Percentiles rank a stretch among this genome's conserved stretches.
These are phyloP conservation scores for Neurospora sp. DNA, from an alignment of 495 filamentous ascomycete genomes.

Conservation along the genomic window DNA sequence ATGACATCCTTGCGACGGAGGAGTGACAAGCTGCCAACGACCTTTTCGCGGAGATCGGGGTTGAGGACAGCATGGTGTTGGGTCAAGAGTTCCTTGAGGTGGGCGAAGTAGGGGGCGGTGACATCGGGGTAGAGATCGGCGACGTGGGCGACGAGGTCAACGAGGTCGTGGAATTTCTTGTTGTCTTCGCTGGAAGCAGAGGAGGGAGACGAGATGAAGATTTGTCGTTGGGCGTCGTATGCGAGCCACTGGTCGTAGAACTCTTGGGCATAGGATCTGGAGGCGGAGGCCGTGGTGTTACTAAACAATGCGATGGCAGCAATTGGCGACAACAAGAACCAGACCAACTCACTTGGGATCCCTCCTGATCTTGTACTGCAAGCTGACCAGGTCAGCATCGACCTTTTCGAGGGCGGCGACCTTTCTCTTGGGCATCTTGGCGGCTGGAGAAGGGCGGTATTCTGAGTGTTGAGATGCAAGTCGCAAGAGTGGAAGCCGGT, in stretches of 20 bases:
- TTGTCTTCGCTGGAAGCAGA: conserved; percentile 65
- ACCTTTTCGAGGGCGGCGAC: conserved; percentile 88
- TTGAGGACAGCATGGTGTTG: conserved; percentile 74
- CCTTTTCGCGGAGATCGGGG: conserved; percentile 78
- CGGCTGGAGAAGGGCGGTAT: not conserved
- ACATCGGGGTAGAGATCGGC: conserved; percentile 85
- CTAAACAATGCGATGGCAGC: not conserved
- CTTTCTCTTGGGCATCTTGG: conserved; percentile 71
- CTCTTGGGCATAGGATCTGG: conserved; percentile 72
- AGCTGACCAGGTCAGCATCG: conserved; percentile 78
- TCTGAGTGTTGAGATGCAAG: not conserved
- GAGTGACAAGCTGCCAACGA: conserved; percentile 83
- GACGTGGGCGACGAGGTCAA: conserved; percentile 80
- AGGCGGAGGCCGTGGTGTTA: not conserved
- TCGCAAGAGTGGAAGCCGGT: not conserved
- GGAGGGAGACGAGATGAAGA: conserved; percentile 75
- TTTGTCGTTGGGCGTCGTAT: conserved; percentile 83
- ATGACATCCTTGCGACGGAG: conserved; percentile 85
- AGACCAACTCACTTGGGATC: conserved; percentile 56
- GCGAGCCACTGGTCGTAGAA: conserved; percentile 83
- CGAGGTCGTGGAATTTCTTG: conserved; percentile 68
- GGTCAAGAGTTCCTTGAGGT: conserved; percentile 69
- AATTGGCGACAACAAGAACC: not conserved
- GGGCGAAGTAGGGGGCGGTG: conserved; percentile 65
- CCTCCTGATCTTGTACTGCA: conserved; percentile 80